Percentiles rank a stretch among this genome's conserved stretches.
These are phyloP conservation scores for Pseudogymnoascus sp. DNA, from an alignment of 2,329 filamentous ascomycete genomes.

Conservation along the genomic window DNA sequence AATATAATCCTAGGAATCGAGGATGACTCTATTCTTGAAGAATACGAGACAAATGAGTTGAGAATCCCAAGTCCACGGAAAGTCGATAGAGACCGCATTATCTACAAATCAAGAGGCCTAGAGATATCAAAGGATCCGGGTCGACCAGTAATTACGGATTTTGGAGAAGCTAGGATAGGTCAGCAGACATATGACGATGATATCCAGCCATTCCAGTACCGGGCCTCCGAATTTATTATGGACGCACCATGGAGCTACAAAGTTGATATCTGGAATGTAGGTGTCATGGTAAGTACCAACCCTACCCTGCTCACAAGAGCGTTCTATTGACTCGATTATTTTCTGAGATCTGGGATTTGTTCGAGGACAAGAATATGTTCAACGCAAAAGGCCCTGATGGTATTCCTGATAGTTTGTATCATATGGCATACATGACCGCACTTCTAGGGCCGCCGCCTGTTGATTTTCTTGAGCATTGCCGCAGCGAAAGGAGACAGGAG, in stretches of 20 bases:
- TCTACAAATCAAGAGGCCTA: constrained; percentile 23
- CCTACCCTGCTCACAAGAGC: not conserved
- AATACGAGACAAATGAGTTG: constrained; percentile 19
- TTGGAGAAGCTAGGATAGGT: constrained; percentile 18
- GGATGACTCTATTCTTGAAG: constrained; percentile 25
- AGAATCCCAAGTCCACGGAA: constrained; percentile 26
- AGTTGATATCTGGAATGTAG: constrained; percentile 35
- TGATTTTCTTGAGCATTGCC: constrained; percentile 4
- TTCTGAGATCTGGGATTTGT: constrained; percentile 9
- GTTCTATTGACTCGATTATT: not conserved
- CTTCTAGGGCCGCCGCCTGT: not conserved
- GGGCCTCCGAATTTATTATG: constrained; percentile 22
- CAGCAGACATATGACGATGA: constrained; percentile 14
- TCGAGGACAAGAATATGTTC: not conserved
- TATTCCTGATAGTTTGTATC: not conserved
- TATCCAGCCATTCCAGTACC: constrained; percentile 22
- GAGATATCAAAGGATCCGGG: constrained; percentile 19
- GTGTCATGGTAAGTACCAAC: constrained; percentile 36
- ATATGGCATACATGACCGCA: not conserved
- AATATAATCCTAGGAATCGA: constrained; percentile 29
- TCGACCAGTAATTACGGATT: constrained; percentile 26
- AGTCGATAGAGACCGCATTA: constrained; percentile 21
- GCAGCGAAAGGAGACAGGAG: not conserved
- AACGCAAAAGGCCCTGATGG: not conserved
- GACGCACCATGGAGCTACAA: constrained; percentile 28